These are phyloP conservation scores for Yamagishiella unicocca DNA, from an alignment of 139 green algal species.

Conservation along the genomic window DNA sequence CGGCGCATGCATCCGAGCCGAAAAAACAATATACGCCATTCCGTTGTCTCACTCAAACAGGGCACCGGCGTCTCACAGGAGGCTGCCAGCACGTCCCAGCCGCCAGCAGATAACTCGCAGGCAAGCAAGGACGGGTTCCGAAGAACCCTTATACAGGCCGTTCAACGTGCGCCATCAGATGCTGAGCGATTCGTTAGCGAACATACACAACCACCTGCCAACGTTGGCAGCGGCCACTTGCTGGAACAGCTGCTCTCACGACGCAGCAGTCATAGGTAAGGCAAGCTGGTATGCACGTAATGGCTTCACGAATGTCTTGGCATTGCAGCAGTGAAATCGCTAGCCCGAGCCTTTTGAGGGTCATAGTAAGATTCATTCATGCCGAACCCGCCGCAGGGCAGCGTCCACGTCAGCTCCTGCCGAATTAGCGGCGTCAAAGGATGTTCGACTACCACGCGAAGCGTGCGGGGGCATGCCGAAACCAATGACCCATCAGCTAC, in stretches of 20 bases:
- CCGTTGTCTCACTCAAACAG: background rate
- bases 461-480: too few relatives aligned
- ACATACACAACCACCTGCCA: background rate
- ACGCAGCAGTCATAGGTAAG: constrained; percentile 26
- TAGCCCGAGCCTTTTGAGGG: too few relatives aligned
- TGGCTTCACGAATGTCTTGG: too few relatives aligned
- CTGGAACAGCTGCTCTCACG: constrained; percentile 19
- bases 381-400: too few relatives aligned
- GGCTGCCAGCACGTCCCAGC: constrained; percentile 15
- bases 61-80: constrained; percentile 22
- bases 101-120: constrained; percentile 6
- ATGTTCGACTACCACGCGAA: too few relatives aligned
- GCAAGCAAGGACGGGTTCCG: constrained; percentile 21
- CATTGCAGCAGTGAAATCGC: too few relatives aligned
- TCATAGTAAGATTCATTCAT: too few relatives aligned
- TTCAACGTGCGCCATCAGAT: background rate
- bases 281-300: too few relatives aligned
- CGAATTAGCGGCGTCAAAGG: too few relatives aligned
- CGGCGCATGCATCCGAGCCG: too few relatives aligned
- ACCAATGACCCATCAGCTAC: background rate
- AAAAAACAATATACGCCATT: too few relatives aligned
- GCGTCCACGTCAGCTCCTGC: background rate
- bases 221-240: background rate
- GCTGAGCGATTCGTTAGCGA: background rate
- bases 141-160: background rate